Percentiles rank a stretch among this genome's conserved stretches.
phyloP scores from a whole-genome alignment of 208 protist species.

The Leishmania arabica region DNA sequence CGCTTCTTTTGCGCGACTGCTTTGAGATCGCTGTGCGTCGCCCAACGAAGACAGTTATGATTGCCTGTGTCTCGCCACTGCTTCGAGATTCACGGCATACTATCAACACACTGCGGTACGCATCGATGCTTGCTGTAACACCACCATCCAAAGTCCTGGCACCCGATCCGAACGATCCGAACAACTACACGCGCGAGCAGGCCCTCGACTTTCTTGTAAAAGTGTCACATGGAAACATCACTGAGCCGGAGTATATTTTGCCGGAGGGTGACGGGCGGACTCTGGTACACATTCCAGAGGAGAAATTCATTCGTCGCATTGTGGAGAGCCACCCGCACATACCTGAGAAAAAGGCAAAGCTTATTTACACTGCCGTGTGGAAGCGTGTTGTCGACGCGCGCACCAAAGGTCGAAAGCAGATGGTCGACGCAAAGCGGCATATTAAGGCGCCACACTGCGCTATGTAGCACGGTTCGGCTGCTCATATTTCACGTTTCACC shows the following conservation, averaged over 20 bases:
- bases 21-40: constrained; percentile 90
- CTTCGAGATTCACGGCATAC: constrained; percentile 86
- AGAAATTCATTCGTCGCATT: constrained; percentile 82
- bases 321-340: constrained; percentile 72
- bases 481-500: background rate
- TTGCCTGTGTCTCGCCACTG: constrained; percentile 91
- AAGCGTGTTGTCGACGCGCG: constrained; percentile 86
- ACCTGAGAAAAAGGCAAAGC: constrained; percentile 82
- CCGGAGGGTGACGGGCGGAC: constrained; percentile 88
- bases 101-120: constrained; percentile 91
- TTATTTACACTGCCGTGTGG: constrained; percentile 89
- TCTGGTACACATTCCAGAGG: constrained; percentile 89
- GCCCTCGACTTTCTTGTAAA: constrained; percentile 71
- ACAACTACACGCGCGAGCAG: constrained; percentile 76
- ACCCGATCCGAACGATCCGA: constrained; percentile 79
- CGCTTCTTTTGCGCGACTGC: constrained; percentile 86
- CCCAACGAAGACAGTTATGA: constrained; percentile 90
- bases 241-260: constrained; percentile 72
- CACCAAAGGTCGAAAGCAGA: constrained; percentile 87
- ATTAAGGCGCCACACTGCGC: constrained; percentile 67
- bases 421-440: constrained; percentile 75
- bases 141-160: constrained; percentile 74
- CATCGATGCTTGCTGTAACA: constrained; percentile 74
- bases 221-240: constrained; percentile 62
- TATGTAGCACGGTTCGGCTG: constrained; percentile 27